Conservation (phyloP, 768 basidiomycete genomes). For the Naganishia kalamii region DNA sequence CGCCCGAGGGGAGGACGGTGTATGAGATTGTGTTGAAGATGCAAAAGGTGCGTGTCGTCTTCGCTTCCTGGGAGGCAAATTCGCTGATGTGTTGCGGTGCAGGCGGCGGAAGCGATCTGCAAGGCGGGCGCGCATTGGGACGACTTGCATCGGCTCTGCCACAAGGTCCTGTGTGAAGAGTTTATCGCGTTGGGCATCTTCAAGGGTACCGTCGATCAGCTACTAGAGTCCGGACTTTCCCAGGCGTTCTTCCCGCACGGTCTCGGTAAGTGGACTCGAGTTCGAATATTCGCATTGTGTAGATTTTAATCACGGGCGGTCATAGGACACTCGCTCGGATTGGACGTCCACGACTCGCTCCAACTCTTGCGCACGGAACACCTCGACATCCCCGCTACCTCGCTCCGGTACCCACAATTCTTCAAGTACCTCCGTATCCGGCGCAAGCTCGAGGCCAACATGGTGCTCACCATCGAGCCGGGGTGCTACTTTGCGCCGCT, state of each 20-base stretch:
- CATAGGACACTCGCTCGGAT: slow-evolving; percentile 73
- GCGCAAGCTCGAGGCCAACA: slow-evolving; percentile 63
- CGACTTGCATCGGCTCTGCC: slow-evolving; percentile 72
- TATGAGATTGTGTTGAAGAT: slow-evolving; percentile 83
- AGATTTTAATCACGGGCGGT: too few relatives aligned
- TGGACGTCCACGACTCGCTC: slow-evolving; percentile 93
- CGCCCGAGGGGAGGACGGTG: slow-evolving; percentile 69
- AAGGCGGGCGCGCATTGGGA: slow-evolving; percentile 87
- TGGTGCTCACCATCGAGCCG: slow-evolving; percentile 91
- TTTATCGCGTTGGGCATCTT: slow-evolving; percentile 83
- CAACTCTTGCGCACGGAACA: slow-evolving; percentile 58
- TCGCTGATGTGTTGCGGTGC: background rate
- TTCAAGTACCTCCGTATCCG: slow-evolving; percentile 75
- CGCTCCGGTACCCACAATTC: slow-evolving; percentile 56
- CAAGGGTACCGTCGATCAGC: slow-evolving; percentile 52
- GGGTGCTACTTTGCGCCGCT: slow-evolving; percentile 75
- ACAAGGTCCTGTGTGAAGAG: slow-evolving; percentile 70
- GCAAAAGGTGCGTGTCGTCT: slow-evolving; percentile 60
- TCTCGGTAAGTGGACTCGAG: slow-evolving; percentile 40
- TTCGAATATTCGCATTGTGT: background rate
- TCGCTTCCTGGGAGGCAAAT: background rate
- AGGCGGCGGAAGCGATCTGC: slow-evolving; percentile 65
- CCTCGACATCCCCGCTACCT: slow-evolving; percentile 37
- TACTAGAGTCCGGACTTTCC: slow-evolving; percentile 69
- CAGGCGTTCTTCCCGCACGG: slow-evolving; percentile 93